Base-by-base conservation (phyloP, 331 rosid genomes). In the Prunus yedoensis region DNA sequence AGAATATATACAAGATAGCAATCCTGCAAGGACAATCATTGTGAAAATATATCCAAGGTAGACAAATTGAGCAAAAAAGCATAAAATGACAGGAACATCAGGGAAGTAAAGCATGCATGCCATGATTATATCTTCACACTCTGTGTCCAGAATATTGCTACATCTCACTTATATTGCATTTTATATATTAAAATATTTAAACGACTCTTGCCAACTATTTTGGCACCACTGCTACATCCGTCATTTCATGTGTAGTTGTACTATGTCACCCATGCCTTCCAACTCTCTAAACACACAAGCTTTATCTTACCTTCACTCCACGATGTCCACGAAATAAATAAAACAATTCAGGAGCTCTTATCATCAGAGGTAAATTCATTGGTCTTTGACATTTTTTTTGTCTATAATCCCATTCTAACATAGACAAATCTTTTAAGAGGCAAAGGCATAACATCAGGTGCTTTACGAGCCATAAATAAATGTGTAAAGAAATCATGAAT, bases 1-100 rank as follows among this genome's bases (percentile, higher is more conserved):
- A 94, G 86, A 85, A 92, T 86, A 72, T 90, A 92, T n/a, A 90
- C 96, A 23, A 92, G 88, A 81, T 86, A 94, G 83, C 96, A 94
- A 61, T 94, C 99, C 97, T 94, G 87, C 14, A 46, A 70, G 57
- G 28, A 58, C 53, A 56, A 20, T 11, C 8, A 53, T 4, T 10
- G 49, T 54, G 27, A 73, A 61, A 4, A 25, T 16, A 32, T 1
- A 68, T 28, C 54, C 16, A 46, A 59, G 58, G 2, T 5, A 49
- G 49, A 16, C 50, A 20, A 18, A 74, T 15, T 15, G 59, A 11
- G 38, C 43, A 20, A 38, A 21, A 73, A 54, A 25, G 16, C 43
- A 58, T 27, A 35, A 13, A 47, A 35, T 13, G 20, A 56, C 23
- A 46, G 66, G 51, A 72, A 54, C 65, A 23, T 49, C 56, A 27